Base-by-base conservation (phyloP, 139 green algal genomes). In the Tetraselmis chui region DNA sequence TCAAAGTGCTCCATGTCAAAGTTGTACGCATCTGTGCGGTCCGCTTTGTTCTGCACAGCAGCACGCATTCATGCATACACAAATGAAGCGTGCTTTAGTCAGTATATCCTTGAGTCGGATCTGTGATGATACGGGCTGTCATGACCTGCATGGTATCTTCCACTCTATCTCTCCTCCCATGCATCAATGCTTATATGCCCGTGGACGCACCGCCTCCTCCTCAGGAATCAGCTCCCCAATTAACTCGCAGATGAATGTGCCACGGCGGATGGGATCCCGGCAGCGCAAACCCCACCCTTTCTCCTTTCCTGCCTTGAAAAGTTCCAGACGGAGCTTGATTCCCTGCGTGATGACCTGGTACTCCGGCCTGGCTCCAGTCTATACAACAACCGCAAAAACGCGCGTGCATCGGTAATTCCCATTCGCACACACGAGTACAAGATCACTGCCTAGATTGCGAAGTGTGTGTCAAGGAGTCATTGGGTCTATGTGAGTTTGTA, bases 201-300 rank as follows among this genome's bases (percentile, higher is more conserved):
- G 30, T 18, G 2, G 22, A 29, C 85, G 85, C 84, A 85, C 85
- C 31, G 86, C 90, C 59, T 90, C 88, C 5, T 18, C 24, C 59
- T 91, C 84, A 1, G 86, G 88, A 23, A 93, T 79, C 28, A 93
- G 23, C 83, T 87, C 81, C 0, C 92, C 92, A 28, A 87, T 85
- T 67, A 92, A 94, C 1, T 77, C 74, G 77, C 83, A 88, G 29
- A 95, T 77, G 58, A 94, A 91, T 23, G 79, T 59, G 76, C 92
- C 92, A 0, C 78, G 75, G 0, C 74, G 74, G 32, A 95, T 84
- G 77, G 79, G 29, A 30, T 78, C 79, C 0, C 83, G 26, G 84
- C 88, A 94, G 75, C 91, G 90, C 84, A 95, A 79, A 0, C 91
- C 92, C 88, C 88, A 95, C 0, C 91, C 91, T 26, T 79, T 59